A percentile compares a stretch with the other conserved stretches of the same genome.
phyloP scores from a whole-genome alignment of 768 basidiomycete genomes.

The Nevesoporus exiguus region DNA sequence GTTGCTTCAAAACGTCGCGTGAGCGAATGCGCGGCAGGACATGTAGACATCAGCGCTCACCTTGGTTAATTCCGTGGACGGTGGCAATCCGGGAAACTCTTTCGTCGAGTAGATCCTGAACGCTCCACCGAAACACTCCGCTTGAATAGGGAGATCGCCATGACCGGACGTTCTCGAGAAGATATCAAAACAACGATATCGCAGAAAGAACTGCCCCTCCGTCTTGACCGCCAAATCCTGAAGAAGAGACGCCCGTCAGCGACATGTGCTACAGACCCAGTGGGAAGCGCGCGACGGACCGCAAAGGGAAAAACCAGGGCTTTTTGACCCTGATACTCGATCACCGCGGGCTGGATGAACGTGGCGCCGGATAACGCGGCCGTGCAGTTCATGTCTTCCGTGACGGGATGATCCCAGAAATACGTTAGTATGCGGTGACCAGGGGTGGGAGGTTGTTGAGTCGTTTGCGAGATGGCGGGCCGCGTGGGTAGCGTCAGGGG shows the following conservation, averaged over 20 bases:
- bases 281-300: slow-evolving; percentile 35
- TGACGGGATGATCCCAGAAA: slow-evolving; percentile 38
- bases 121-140: slow-evolving; percentile 63
- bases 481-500: slow-evolving; percentile 18
- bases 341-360: slow-evolving; percentile 52
- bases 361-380: slow-evolving; percentile 58
- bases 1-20: slow-evolving; percentile 26
- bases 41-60: slow-evolving; percentile 22
- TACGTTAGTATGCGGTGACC: slow-evolving; percentile 42
- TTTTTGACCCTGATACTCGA: slow-evolving; percentile 52
- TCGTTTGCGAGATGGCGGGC: slow-evolving; percentile 1
- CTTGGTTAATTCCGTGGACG: slow-evolving; percentile 70
- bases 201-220: slow-evolving; percentile 64
- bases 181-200: slow-evolving; percentile 72
- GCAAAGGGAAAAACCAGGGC: slow-evolving; percentile 62
- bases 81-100: slow-evolving; percentile 66
- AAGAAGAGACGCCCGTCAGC: not conserved
- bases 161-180: slow-evolving; percentile 34
- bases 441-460: slow-evolving; percentile 10
- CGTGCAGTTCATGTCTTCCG: slow-evolving; percentile 45
- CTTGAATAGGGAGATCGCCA: slow-evolving; percentile 43
- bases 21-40: not conserved
- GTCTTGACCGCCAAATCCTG: slow-evolving; percentile 68
- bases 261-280: not conserved
- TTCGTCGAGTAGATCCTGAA: slow-evolving; percentile 73